Evolutionary conservation across 2,329 filamentous ascomycete genomes (phyloP).

Genomic region (Cordyceps fumosorosea): DNA sequence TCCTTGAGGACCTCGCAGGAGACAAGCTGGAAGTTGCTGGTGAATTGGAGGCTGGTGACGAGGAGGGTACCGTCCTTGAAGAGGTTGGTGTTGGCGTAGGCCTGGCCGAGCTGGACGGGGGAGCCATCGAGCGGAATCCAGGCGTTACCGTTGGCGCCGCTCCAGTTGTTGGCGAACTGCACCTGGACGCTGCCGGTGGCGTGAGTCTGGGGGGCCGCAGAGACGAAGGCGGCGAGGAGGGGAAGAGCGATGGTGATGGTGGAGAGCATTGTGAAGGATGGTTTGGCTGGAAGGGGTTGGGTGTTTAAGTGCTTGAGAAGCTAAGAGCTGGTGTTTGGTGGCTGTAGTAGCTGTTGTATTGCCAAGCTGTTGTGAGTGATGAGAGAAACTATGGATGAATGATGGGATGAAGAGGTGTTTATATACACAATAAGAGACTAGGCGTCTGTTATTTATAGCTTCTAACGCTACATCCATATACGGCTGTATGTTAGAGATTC

Average conservation of each 20-base stretch:
- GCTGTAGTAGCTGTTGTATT: neutral
- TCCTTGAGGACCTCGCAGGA: conserved; percentile 2
- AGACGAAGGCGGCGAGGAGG: conserved; percentile 4
- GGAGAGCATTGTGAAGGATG: conserved; percentile 3
- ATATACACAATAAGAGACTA: neutral
- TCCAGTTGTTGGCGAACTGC: conserved; percentile 4
- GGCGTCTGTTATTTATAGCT: neutral
- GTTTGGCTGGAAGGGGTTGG: neutral
- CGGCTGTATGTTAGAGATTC: neutral
- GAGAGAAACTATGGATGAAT: neutral
- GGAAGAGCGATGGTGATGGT: neutral
- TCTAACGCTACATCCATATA: neutral
- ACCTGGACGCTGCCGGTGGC: conserved; percentile 4
- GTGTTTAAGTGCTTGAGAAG: neutral
- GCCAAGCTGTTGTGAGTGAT: neutral
- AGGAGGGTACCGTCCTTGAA: conserved; percentile 3
- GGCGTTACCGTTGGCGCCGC: conserved; percentile 2
- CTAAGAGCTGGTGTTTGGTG: neutral
- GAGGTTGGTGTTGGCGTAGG: conserved; percentile 8
- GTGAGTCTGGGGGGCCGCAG: neutral
- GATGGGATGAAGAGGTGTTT: neutral
- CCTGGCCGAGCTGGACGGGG: neutral
- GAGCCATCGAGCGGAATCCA: conserved; percentile 1
- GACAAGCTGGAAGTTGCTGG: conserved; percentile 3
- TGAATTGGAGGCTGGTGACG: conserved; percentile 7